phyloP scores from a whole-genome alignment of 2,329 filamentous ascomycete genomes.

The Neonectria ditissima region DNA sequence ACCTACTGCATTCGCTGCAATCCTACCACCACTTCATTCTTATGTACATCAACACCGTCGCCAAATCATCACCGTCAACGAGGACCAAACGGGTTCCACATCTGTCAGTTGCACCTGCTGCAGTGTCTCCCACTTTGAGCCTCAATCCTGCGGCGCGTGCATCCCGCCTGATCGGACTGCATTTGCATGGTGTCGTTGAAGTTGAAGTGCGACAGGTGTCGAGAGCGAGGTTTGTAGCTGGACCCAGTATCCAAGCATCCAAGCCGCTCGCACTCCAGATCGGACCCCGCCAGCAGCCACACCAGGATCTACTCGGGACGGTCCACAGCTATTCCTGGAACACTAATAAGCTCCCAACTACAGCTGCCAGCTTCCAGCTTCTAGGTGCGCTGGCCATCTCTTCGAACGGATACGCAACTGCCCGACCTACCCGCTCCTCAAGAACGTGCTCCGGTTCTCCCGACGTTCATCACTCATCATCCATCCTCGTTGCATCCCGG shows the following conservation, averaged over 20 bases:
- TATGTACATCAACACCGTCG: neutral
- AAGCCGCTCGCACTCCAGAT: neutral
- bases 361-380: neutral
- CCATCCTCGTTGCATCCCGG: neutral
- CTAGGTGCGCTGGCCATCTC: neutral
- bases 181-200: neutral
- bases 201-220: neutral
- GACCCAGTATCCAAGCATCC: too few relatives aligned
- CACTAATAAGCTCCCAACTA: neutral
- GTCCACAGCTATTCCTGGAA: neutral
- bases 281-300: constrained; percentile 17
- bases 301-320: constrained; percentile 17
- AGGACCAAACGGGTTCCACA: constrained; percentile 3
- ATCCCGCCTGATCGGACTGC: neutral
- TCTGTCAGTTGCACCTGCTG: neutral
- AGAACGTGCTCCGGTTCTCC: neutral
- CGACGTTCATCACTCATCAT: neutral
- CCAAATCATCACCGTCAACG: neutral
- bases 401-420: neutral
- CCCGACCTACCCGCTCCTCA: neutral
- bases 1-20: neutral
- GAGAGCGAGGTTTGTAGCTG: neutral
- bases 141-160: neutral
- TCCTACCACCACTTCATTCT: neutral
- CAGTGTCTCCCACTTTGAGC: neutral